Evolutionary conservation across 1,284 basidiomycete genomes (phyloP).

Genomic region (Earliella scabrosa): DNA sequence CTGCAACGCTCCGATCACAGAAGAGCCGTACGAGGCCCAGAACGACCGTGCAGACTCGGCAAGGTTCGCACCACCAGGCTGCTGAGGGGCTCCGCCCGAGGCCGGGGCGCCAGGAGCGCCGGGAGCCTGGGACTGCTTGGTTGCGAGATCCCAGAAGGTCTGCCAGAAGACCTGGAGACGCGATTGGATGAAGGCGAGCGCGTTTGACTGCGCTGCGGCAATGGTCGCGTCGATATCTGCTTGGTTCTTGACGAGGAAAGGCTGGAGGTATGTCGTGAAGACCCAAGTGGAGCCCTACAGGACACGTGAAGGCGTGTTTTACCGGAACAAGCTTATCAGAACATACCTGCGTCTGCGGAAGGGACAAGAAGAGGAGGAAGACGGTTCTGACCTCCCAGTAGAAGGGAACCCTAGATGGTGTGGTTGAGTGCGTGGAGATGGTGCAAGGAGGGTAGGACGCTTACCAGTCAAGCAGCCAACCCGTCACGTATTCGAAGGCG

Average conservation of each 20-base stretch:
- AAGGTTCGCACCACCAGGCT: slow-evolving; percentile 8
- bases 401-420: slow-evolving; percentile 70
- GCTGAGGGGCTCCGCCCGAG: slow-evolving; percentile 2
- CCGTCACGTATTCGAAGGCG: slow-evolving; percentile 69
- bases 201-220: slow-evolving; percentile 53
- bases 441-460: slow-evolving; percentile 24
- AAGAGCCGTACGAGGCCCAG: slow-evolving; percentile 24
- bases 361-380: slow-evolving; percentile 73
- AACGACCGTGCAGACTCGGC: slow-evolving; percentile 20
- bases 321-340: not conserved
- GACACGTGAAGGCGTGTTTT: not conserved
- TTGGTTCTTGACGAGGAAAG: slow-evolving; percentile 71
- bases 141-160: slow-evolving; percentile 46
- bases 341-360: slow-evolving; percentile 75
- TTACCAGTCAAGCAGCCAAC: slow-evolving; percentile 75
- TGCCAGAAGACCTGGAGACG: slow-evolving; percentile 53
- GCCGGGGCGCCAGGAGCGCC: slow-evolving; percentile 2
- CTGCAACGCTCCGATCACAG: slow-evolving; percentile 20
- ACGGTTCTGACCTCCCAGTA: slow-evolving; percentile 77
- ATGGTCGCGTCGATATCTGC: slow-evolving; percentile 69
- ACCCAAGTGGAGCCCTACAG: slow-evolving; percentile 74
- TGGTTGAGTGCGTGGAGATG: not conserved
- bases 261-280: slow-evolving; percentile 67
- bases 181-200: slow-evolving; percentile 53
- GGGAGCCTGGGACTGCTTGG: slow-evolving; percentile 42